These are phyloP conservation scores for Fragilariopsis cylindrus DNA, from an alignment of 108 stramenopile species.

Conservation along the genomic window DNA sequence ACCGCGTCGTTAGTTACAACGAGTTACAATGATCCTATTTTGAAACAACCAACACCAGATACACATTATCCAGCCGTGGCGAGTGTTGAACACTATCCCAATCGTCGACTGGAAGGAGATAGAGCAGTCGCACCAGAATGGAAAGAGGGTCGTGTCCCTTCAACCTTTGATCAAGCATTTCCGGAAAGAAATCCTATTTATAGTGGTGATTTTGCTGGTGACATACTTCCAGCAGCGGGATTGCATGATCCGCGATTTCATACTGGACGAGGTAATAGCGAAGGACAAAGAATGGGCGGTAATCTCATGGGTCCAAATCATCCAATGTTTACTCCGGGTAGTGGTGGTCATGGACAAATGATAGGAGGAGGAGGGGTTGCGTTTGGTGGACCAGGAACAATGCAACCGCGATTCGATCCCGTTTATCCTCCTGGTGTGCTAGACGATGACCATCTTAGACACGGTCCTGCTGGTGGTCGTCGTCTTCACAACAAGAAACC, in stretches of 20 bases:
- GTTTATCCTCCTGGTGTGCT: conserved; percentile 69
- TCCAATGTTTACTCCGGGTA: conserved; percentile 58
- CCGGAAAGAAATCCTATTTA: conserved; percentile 13
- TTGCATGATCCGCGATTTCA: conserved; percentile 33
- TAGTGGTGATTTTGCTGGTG: conserved; percentile 69
- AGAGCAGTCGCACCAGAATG: background rate
- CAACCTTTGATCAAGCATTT: conserved; percentile 42
- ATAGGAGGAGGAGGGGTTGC: conserved; percentile 31
- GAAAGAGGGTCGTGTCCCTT: conserved; percentile 9
- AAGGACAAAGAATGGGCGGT: conserved; percentile 40
- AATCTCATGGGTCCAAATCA: conserved; percentile 86
- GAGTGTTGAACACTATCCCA: background rate
- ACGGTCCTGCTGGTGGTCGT: conserved; percentile 10
- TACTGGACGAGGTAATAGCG: conserved; percentile 5
- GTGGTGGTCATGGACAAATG: conserved; percentile 17
- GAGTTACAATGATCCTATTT: conserved; percentile 4
- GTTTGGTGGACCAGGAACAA: conserved; percentile 49
- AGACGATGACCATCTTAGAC: conserved; percentile 23
- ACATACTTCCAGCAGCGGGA: conserved; percentile 68
- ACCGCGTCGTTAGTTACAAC: background rate
- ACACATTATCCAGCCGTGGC: conserved; percentile 9
- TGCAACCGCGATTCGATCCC: conserved; percentile 84
- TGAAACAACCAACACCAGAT: conserved; percentile 4
- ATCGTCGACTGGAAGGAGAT: background rate
- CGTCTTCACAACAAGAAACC: conserved; percentile 30